phyloP scores from a whole-genome alignment of 306 rosid genomes.

The Corylus americana region DNA sequence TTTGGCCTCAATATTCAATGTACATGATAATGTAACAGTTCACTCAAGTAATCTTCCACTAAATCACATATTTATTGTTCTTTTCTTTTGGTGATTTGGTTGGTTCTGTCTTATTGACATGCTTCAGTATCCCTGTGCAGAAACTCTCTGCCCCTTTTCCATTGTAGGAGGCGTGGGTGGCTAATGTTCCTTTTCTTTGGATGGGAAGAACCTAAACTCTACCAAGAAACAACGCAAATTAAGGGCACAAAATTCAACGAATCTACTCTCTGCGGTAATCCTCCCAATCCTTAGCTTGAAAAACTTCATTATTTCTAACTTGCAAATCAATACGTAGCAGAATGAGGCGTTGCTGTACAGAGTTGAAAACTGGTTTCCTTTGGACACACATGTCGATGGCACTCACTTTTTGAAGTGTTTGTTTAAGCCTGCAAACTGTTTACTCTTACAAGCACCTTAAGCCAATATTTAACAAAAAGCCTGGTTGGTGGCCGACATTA shows the following conservation, averaged over 20 bases:
- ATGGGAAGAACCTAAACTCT: neutral
- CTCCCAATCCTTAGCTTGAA: neutral
- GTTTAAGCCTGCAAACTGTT: neutral
- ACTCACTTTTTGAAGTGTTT: no score
- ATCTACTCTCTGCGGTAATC: neutral
- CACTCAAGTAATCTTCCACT: neutral
- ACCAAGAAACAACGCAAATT: neutral
- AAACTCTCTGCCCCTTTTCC: neutral
- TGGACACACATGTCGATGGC: no score
- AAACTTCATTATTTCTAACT: neutral
- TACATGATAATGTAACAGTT: conserved; percentile 30
- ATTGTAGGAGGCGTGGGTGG: neutral
- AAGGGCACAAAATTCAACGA: neutral
- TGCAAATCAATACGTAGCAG: neutral
- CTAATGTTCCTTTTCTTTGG: neutral
- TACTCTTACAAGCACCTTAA: neutral
- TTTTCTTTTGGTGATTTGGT: neutral
- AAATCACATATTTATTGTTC: neutral
- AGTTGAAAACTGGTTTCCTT: neutral
- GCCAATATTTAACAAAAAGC: neutral
- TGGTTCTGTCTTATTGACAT: no score
- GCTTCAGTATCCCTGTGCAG: no score
- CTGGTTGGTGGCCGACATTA: neutral
- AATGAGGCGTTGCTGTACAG: neutral
- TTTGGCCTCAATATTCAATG: conserved; percentile 28